Percentiles rank a stretch among this genome's conserved stretches.
Evolutionary conservation across 164 flowering plant species (phyloP).

Genomic region (Santalum album): DNA sequence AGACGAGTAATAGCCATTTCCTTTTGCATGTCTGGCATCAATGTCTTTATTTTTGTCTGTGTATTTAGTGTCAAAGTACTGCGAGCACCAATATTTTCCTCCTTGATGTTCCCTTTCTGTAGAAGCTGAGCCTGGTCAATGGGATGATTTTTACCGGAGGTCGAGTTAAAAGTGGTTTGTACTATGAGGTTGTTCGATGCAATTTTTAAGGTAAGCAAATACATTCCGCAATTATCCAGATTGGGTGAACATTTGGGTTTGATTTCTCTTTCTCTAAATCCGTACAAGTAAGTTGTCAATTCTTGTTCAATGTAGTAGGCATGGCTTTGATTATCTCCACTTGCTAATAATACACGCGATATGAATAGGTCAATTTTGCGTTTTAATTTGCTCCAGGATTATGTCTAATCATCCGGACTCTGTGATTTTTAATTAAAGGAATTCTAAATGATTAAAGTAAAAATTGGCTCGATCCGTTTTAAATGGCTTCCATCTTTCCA

Average conservation of each 20-base stretch:
- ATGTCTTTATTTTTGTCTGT: too few relatives aligned
- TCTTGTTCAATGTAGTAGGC: background rate
- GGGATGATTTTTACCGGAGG: slow-evolving; percentile 98
- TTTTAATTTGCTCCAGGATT: too few relatives aligned
- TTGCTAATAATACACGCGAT: too few relatives aligned
- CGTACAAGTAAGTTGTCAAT: background rate
- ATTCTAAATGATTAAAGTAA: too few relatives aligned
- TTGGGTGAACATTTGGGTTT: background rate
- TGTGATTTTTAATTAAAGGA: too few relatives aligned
- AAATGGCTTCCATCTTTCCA: too few relatives aligned
- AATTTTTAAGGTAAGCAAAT: slow-evolving; percentile 54
- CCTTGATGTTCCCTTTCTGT: slow-evolving; percentile 16
- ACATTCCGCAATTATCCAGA: background rate
- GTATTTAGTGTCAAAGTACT: background rate
- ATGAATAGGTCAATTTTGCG: too few relatives aligned
- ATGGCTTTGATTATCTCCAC: background rate
- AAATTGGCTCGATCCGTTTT: too few relatives aligned
- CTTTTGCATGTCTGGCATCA: too few relatives aligned
- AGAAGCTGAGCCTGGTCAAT: slow-evolving; percentile 88
- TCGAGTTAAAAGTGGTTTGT: slow-evolving; percentile 74
- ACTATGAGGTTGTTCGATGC: slow-evolving; percentile 46
- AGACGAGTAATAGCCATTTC: too few relatives aligned
- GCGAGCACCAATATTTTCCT: background rate
- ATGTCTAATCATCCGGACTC: too few relatives aligned
- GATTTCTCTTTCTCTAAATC: background rate